These are phyloP conservation scores for Apocynum venetum DNA, from an alignment of 257 asterid genomes.

Conservation along the genomic window DNA sequence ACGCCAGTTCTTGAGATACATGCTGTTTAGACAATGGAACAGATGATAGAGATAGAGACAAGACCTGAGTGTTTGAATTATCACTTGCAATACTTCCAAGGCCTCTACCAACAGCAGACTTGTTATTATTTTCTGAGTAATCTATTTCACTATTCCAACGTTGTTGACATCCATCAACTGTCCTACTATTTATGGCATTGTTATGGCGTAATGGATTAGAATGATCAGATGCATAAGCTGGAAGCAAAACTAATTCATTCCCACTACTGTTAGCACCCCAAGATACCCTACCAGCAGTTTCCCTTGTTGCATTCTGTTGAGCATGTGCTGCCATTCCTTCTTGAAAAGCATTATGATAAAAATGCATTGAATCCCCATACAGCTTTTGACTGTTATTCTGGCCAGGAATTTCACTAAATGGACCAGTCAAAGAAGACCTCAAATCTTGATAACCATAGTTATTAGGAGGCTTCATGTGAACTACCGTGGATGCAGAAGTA, in stretches of 20 bases:
- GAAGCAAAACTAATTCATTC: conserved; percentile 31
- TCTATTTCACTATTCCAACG: conserved; percentile 27
- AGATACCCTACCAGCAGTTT: conserved; percentile 7
- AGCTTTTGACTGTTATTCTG: conserved; percentile 2
- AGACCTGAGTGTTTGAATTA: conserved; percentile 39
- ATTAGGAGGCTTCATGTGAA: conserved; percentile 23
- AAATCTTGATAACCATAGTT: conserved; percentile 25
- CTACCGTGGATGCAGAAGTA: conserved; percentile 16
- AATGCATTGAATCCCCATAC: conserved; percentile 6
- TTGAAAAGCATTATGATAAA: conserved; percentile 36
- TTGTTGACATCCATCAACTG: conserved; percentile 15
- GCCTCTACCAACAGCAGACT: not conserved
- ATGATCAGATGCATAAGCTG: conserved; percentile 28
- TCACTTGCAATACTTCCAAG: conserved; percentile 10
- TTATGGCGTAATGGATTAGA: not conserved
- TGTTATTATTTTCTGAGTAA: conserved; percentile 3
- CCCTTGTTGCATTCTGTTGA: conserved; percentile 24
- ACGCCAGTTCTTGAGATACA: conserved; percentile 15
- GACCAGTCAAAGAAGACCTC: conserved; percentile 11
- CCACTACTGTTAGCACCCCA: conserved; percentile 26
- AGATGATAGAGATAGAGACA: conserved; percentile 55
- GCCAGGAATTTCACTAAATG: conserved; percentile 20
- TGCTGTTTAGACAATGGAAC: conserved; percentile 39
- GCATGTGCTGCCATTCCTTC: conserved; percentile 33
- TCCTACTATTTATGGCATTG: conserved; percentile 17